These are phyloP conservation scores for Canna indica DNA, from an alignment of 176 grass and related monocot genomes.

Conservation along the genomic window DNA sequence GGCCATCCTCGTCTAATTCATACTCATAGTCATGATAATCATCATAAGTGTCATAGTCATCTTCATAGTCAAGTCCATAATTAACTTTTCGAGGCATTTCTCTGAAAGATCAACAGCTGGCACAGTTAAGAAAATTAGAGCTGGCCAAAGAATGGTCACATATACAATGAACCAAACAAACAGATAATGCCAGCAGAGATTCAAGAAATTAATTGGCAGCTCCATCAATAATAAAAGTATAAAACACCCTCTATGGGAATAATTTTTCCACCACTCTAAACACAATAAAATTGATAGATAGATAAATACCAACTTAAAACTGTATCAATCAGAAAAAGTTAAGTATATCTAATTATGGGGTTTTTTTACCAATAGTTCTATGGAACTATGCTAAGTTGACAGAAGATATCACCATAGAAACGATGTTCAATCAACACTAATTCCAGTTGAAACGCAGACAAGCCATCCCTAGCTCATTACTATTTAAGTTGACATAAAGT, in stretches of 20 bases:
- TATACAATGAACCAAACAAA: not conserved
- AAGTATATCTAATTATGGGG: too few relatives aligned
- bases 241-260: not conserved
- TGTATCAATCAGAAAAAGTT: too few relatives aligned
- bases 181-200: not conserved
- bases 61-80: slow-evolving; percentile 48
- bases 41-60: slow-evolving; percentile 38
- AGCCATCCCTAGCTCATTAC: too few relatives aligned
- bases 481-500: too few relatives aligned
- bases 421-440: too few relatives aligned
- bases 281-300: too few relatives aligned
- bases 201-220: not conserved
- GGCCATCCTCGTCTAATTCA: slow-evolving; percentile 3
- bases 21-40: slow-evolving; percentile 44
- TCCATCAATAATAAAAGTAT: not conserved
- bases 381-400: too few relatives aligned
- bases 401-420: too few relatives aligned
- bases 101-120: slow-evolving; percentile 15
- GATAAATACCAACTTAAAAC: too few relatives aligned
- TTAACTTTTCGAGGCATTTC: slow-evolving; percentile 78
- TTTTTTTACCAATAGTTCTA: too few relatives aligned
- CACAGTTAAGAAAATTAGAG: not conserved
- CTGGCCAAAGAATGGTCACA: not conserved
- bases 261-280: too few relatives aligned
- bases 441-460: too few relatives aligned